Conservation (phyloP, 306 rosid species). For the Morella rubra region DNA sequence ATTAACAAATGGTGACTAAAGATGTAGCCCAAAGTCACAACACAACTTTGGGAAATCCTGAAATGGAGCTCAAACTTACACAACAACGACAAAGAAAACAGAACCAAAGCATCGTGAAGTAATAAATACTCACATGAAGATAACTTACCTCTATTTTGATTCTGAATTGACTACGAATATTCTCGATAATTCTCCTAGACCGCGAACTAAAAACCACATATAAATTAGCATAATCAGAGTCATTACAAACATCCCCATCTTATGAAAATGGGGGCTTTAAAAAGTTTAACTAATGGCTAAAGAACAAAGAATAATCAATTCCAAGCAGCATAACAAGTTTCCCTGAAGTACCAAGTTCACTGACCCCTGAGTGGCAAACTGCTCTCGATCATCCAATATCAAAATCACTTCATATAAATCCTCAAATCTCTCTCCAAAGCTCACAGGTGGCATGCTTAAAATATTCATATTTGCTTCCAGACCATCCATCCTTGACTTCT, state of each 20-base stretch:
- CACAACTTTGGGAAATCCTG: no score
- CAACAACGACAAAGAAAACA: conserved; percentile 6
- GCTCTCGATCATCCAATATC: conserved; percentile 90
- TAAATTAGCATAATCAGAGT: conserved; percentile 15
- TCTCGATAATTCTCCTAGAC: conserved; percentile 73
- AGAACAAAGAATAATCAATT: not conserved
- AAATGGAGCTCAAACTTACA: not conserved
- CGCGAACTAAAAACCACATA: conserved; percentile 57
- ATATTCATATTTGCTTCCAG: conserved; percentile 39
- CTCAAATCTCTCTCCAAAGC: conserved; percentile 85
- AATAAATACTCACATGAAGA: conserved; percentile 11
- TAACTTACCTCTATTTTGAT: conserved; percentile 66
- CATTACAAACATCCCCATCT: conserved; percentile 11
- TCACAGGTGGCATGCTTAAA: conserved; percentile 75
- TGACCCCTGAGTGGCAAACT: conserved; percentile 85
- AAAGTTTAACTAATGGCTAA: not conserved
- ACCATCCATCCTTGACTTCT: conserved; percentile 38
- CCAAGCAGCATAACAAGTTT: not conserved
- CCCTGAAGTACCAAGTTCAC: conserved; percentile 31
- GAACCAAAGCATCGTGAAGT: conserved; percentile 15
- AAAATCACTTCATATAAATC: conserved; percentile 76
- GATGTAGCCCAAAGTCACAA: no score
- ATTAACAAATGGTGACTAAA: not conserved
- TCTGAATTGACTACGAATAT: conserved; percentile 59
- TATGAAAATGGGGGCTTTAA: not conserved